Conservation (phyloP, 2,329 filamentous ascomycete genomes). For the Bipolaris sorokiniana region DNA sequence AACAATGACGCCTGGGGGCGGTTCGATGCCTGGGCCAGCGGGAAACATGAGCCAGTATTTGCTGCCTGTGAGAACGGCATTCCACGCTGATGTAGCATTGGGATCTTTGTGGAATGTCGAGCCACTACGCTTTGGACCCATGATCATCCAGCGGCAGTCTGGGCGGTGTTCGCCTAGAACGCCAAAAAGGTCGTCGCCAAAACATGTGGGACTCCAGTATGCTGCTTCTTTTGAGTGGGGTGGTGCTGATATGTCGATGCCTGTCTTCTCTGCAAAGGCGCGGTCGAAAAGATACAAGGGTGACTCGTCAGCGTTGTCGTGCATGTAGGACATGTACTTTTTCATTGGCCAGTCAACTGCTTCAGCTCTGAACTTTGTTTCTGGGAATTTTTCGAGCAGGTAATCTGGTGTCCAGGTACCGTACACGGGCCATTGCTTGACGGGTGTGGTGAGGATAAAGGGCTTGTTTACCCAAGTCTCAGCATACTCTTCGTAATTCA, state of each 20-base stretch:
- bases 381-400: conserved; percentile 68
- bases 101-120: conserved; percentile 92
- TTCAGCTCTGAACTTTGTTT: conserved; percentile 82
- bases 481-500: conserved; percentile 76
- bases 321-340: conserved; percentile 85
- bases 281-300: conserved; percentile 93
- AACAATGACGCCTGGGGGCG: conserved; percentile 88
- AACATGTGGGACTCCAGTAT: conserved; percentile 84
- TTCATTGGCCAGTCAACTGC: conserved; percentile 88
- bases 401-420: conserved; percentile 74
- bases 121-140: conserved; percentile 84
- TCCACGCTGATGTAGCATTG: conserved; percentile 83
- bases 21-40: conserved; percentile 64
- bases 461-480: conserved; percentile 77
- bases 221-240: conserved; percentile 59
- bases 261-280: conserved; percentile 85
- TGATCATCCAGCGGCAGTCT: conserved; percentile 89
- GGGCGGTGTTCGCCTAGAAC: conserved; percentile 79
- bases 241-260: conserved; percentile 51
- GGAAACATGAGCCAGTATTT: conserved; percentile 99
- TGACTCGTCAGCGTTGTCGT: conserved; percentile 79
- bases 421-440: conserved; percentile 81
- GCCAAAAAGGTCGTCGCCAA: conserved; percentile 84
- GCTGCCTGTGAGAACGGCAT: conserved; percentile 83
- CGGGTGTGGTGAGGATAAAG: conserved; percentile 83